phyloP scores from a whole-genome alignment of 2,329 filamentous ascomycete species.

The Paecilomyces sp. region DNA sequence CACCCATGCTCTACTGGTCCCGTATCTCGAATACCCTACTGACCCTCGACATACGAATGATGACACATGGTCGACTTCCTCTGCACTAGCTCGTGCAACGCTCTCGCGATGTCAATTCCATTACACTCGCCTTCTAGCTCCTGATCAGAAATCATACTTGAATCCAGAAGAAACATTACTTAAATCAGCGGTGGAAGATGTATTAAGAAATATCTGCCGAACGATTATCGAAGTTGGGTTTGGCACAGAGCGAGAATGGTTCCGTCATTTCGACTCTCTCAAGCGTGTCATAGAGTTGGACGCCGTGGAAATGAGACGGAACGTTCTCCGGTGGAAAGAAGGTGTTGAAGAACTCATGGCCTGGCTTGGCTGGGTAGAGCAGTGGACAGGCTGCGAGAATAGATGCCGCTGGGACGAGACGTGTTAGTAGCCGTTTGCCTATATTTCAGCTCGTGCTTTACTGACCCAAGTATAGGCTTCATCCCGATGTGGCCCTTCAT shows the following conservation, averaged over 20 bases:
- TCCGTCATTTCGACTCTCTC: background rate
- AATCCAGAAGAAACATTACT: background rate
- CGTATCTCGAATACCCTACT: constrained; percentile 1
- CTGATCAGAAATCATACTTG: background rate
- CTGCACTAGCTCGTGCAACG: background rate
- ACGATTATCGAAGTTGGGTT: background rate
- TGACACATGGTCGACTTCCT: background rate
- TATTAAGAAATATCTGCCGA: background rate
- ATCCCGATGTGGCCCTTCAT: constrained; percentile 46
- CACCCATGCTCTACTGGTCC: constrained; percentile 1
- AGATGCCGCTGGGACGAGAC: constrained; percentile 38
- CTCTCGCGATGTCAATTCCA: constrained; percentile 14
- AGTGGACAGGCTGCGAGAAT: constrained; percentile 36
- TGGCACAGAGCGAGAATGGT: background rate
- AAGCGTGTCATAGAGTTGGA: background rate
- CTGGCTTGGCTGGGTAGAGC: constrained; percentile 46
- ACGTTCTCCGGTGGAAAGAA: constrained; percentile 19
- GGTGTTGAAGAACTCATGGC: constrained; percentile 39
- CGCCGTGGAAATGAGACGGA: background rate
- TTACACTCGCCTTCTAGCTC: background rate
- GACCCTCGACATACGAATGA: background rate
- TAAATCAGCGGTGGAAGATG: background rate
- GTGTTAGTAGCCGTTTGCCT: constrained; percentile 10
- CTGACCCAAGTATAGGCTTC: constrained; percentile 21
- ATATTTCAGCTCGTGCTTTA: background rate